phyloP scores from a whole-genome alignment of 2,329 filamentous ascomycete species.

The Xylariaceae sp. region DNA sequence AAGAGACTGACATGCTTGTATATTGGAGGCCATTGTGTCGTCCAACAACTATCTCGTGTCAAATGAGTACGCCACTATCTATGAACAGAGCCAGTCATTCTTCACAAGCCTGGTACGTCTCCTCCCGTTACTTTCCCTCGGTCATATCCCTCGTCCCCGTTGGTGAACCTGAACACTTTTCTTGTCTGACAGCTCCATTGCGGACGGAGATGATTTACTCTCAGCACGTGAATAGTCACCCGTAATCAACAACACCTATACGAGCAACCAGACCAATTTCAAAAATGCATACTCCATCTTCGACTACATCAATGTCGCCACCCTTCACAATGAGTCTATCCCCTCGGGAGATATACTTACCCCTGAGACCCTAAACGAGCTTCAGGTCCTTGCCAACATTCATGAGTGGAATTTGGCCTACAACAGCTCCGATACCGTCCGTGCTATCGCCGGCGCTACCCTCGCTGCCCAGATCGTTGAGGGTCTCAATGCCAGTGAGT shows the following conservation, averaged over 20 bases:
- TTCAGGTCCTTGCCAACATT: constrained; percentile 70
- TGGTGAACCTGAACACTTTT: too few relatives aligned
- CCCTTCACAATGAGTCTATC: constrained; percentile 61
- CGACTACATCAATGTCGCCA: constrained; percentile 58
- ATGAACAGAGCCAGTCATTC: constrained; percentile 57
- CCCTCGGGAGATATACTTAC: constrained; percentile 59
- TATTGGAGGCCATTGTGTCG: constrained; percentile 47
- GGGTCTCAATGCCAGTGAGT: constrained; percentile 42
- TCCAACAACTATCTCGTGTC: constrained; percentile 55
- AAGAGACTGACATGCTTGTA: too few relatives aligned
- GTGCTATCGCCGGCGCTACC: constrained; percentile 57
- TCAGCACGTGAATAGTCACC: constrained; percentile 35
- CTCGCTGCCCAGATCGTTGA: constrained; percentile 55
- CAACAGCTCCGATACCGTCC: constrained; percentile 68
- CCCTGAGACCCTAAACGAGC: constrained; percentile 54
- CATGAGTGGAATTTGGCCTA: constrained; percentile 84
- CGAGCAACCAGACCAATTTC: constrained; percentile 45
- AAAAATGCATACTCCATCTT: constrained; percentile 63
- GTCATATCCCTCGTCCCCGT: too few relatives aligned
- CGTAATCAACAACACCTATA: constrained; percentile 53
- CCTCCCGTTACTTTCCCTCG: too few relatives aligned
- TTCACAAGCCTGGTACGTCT: constrained; percentile 42
- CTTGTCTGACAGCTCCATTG: too few relatives aligned
- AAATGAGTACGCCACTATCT: constrained; percentile 42
- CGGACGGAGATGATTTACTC: too few relatives aligned